Evolutionary conservation across 1,284 basidiomycete genomes (phyloP).

Genomic region (Papiliotrema laurentii): DNA sequence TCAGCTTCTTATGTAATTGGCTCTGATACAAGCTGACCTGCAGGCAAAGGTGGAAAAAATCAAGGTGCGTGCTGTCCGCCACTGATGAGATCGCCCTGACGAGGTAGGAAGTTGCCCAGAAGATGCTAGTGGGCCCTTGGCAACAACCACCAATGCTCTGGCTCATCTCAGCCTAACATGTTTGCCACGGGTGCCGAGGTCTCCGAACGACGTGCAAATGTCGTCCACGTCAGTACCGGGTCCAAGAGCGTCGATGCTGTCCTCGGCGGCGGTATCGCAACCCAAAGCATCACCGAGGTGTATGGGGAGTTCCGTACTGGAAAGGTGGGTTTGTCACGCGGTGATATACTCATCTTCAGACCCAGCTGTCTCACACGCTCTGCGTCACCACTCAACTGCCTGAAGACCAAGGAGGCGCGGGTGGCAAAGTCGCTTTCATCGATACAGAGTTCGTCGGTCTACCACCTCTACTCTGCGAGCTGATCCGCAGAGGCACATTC

Average conservation of each 20-base stretch:
- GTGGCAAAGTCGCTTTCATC: constrained; percentile 89
- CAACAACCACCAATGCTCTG: not conserved
- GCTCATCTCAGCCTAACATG: constrained; percentile 62
- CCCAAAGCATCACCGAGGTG: constrained; percentile 79
- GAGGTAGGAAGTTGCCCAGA: constrained; percentile 73
- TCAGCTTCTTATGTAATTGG: constrained; percentile 4
- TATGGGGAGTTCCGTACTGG: constrained; percentile 50
- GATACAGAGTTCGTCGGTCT: constrained; percentile 66
- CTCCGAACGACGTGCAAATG: constrained; percentile 72
- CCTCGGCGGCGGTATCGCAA: constrained; percentile 79
- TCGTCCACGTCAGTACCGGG: constrained; percentile 76
- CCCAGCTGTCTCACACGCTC: constrained; percentile 87
- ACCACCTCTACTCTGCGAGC: not conserved
- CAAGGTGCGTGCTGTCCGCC: constrained; percentile 56
- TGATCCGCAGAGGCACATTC: constrained; percentile 66
- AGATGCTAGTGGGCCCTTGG: constrained; percentile 60
- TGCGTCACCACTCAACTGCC: constrained; percentile 84
- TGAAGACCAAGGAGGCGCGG: constrained; percentile 78
- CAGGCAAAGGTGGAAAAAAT: constrained; percentile 90
- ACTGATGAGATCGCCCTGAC: not conserved
- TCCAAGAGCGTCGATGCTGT: constrained; percentile 85
- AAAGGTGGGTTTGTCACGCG: constrained; percentile 66
- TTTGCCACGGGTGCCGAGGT: constrained; percentile 87
- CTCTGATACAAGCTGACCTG: constrained; percentile 64
- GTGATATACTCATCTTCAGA: constrained; percentile 70